These are phyloP conservation scores for Cystofilobasidium bisporidii DNA, from an alignment of 768 basidiomycete genomes.

Conservation along the genomic window DNA sequence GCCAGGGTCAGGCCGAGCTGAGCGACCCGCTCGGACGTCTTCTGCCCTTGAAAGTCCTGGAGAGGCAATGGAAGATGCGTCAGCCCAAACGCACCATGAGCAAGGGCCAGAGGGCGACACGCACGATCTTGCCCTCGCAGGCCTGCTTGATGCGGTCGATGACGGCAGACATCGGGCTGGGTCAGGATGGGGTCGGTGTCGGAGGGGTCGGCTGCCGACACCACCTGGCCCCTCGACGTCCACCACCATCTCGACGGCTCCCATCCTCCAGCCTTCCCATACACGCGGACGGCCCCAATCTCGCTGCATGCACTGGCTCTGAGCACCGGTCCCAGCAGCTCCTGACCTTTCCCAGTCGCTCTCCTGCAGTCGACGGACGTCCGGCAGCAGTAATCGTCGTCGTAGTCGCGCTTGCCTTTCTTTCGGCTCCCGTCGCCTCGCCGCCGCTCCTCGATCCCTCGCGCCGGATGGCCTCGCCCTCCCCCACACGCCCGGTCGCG, in stretches of 20 bases:
- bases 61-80: background rate
- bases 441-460: too few relatives aligned
- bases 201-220: background rate
- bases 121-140: conserved; percentile 13
- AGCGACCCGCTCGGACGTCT: conserved; percentile 6
- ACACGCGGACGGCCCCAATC: too few relatives aligned
- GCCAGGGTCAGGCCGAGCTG: background rate
- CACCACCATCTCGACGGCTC: background rate
- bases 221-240: background rate
- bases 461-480: background rate
- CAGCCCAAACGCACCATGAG: background rate
- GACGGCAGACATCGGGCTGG: conserved; percentile 1
- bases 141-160: background rate
- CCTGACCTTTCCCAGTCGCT: too few relatives aligned
- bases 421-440: too few relatives aligned
- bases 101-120: background rate
- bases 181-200: background rate
- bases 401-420: too few relatives aligned
- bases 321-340: too few relatives aligned
- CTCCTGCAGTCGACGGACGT: too few relatives aligned
- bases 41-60: conserved; percentile 20
- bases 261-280: too few relatives aligned
- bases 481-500: background rate
- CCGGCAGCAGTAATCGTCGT: too few relatives aligned
- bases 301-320: too few relatives aligned